Evolutionary conservation across 1,284 basidiomycete species (phyloP).

Genomic region (Pseudomicrostroma phylloplanum): DNA sequence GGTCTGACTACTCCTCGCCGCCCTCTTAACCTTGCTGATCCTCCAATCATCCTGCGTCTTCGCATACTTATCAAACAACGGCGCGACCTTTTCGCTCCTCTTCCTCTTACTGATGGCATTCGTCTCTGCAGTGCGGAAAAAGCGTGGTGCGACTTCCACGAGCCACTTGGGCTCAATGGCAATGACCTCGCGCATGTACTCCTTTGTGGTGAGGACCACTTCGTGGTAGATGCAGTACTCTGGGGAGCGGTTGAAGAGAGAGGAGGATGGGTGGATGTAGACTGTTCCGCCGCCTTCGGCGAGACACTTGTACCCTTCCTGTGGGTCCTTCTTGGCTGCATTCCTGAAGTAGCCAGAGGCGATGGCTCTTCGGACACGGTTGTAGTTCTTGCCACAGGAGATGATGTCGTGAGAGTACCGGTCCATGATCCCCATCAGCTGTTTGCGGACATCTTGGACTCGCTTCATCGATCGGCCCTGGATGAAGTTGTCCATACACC

Average conservation of each 20-base stretch:
- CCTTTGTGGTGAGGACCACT: constrained; percentile 64
- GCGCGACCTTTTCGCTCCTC: constrained; percentile 93
- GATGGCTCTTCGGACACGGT: constrained; percentile 86
- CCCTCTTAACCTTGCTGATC: constrained; percentile 21
- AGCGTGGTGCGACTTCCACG: constrained; percentile 91
- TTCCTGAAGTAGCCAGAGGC: constrained; percentile 66
- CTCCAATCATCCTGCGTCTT: constrained; percentile 21
- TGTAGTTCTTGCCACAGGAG: constrained; percentile 85
- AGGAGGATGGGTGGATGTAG: constrained; percentile 94
- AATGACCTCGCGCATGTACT: constrained; percentile 90
- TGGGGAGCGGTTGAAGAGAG: constrained; percentile 86
- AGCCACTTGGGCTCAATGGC: constrained; percentile 98
- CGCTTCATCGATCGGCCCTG: constrained; percentile 92
- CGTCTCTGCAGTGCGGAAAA: constrained; percentile 93
- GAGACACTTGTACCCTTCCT: constrained; percentile 77
- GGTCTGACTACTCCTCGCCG: constrained; percentile 16
- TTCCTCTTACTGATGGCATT: constrained; percentile 96
- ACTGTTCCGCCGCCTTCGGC: constrained; percentile 85
- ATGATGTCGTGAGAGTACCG: constrained; percentile 95
- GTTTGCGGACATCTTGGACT: constrained; percentile 96
- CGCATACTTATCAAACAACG: constrained; percentile 57
- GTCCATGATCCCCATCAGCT: constrained; percentile 97
- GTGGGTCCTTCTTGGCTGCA: constrained; percentile 64
- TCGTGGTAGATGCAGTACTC: constrained; percentile 71
- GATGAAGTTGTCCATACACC: constrained; percentile 77